These are phyloP conservation scores for Platismatia glauca DNA, from an alignment of 495 filamentous ascomycete species.

Conservation along the genomic window DNA sequence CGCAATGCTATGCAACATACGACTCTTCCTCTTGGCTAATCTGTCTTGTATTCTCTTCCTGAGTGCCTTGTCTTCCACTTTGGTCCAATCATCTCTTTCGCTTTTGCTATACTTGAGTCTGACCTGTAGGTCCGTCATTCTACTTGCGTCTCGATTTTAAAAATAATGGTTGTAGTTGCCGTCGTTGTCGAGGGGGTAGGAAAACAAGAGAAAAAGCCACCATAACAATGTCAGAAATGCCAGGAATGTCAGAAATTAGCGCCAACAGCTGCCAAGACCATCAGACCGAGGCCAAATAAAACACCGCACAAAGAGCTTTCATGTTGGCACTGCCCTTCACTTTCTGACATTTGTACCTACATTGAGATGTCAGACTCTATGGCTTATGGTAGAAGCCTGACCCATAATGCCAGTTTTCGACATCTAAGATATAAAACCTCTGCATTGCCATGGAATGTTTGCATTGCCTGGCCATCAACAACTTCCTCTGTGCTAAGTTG, in stretches of 20 bases:
- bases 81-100: constrained; percentile 20
- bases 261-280: not conserved
- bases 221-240: not conserved
- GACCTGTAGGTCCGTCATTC: constrained; percentile 12
- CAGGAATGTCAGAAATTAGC: constrained; percentile 15
- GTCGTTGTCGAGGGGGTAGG: not conserved
- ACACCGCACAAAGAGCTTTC: not conserved
- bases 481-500: not conserved
- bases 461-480: not conserved
- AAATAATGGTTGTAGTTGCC: not conserved
- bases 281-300: not conserved
- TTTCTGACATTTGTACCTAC: not conserved
- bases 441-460: not conserved
- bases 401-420: not conserved
- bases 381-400: not conserved
- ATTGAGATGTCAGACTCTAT: not conserved
- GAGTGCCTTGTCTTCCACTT: constrained; percentile 19
- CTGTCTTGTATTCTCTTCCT: constrained; percentile 20
- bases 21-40: constrained; percentile 19
- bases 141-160: too few relatives aligned
- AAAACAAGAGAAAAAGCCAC: not conserved
- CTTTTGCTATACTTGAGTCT: constrained; percentile 10
- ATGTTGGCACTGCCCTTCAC: not conserved
- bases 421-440: not conserved
- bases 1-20: not conserved